Conservation (phyloP, 306 rosid species). For the Bauhinia variegata region DNA sequence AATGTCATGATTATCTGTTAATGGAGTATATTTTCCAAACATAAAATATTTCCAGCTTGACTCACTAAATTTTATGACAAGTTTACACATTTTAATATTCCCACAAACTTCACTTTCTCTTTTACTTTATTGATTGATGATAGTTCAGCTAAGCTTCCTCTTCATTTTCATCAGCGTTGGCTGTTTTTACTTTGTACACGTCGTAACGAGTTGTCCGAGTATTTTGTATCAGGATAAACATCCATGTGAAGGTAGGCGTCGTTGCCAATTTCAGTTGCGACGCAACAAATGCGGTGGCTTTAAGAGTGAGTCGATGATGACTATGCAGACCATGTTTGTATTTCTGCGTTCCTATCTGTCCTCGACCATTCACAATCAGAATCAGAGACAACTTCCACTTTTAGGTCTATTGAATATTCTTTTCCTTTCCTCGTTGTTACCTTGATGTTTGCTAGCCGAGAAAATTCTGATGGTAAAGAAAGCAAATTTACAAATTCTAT, state of each 20-base stretch:
- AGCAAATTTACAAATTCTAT: background rate
- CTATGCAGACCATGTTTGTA: constrained; percentile 37
- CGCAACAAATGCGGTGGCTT: constrained; percentile 18
- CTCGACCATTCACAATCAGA: constrained; percentile 1
- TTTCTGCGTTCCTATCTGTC: constrained; percentile 25
- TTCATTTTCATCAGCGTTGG: too few species aligned
- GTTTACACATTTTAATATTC: too few species aligned
- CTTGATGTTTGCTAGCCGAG: constrained; percentile 9
- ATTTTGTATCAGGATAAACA: too few species aligned
- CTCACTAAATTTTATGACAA: too few species aligned
- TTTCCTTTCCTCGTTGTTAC: background rate
- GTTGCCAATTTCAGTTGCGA: background rate
- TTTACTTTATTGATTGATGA: too few species aligned
- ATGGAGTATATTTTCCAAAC: too few species aligned
- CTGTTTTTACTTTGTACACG: too few species aligned
- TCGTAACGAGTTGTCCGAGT: too few species aligned
- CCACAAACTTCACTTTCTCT: too few species aligned
- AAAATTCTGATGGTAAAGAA: background rate
- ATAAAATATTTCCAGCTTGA: too few species aligned
- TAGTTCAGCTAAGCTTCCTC: too few species aligned
- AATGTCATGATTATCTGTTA: too few species aligned
- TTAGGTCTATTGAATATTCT: constrained; percentile 22
- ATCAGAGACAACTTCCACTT: background rate
- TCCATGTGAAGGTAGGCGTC: background rate
- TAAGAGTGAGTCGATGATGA: constrained; percentile 46